These are phyloP conservation scores for Syzygium syzygioides DNA, from an alignment of 441 rosid genomes.

Conservation along the genomic window DNA sequence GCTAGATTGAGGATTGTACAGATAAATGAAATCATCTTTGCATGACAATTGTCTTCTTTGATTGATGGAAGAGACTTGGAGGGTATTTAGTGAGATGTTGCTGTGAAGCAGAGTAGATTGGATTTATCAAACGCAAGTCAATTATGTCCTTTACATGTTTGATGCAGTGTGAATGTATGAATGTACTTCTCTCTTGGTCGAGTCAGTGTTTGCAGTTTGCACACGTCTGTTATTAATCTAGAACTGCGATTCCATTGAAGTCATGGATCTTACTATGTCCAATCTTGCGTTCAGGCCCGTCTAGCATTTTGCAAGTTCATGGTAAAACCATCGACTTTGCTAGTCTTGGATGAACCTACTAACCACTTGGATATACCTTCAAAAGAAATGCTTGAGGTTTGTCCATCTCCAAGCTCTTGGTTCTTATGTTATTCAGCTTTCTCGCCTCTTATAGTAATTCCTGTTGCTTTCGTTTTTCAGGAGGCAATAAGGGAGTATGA, in stretches of 20 bases:
- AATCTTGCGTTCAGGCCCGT: conserved; percentile 50
- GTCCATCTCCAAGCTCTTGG: not conserved
- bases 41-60: not conserved
- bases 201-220: not conserved
- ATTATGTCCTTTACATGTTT: not conserved
- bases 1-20: not conserved
- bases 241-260: not conserved
- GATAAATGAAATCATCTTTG: not conserved
- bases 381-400: conserved; percentile 98
- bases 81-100: not conserved
- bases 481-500: conserved; percentile 84
- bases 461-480: conserved; percentile 27
- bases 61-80: not conserved
- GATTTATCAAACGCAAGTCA: not conserved
- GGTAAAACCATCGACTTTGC: conserved; percentile 86
- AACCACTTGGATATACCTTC: conserved; percentile 96
- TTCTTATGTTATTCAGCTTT: not conserved
- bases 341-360: conserved; percentile 90
- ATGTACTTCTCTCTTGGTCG: not conserved
- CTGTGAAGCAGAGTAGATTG: not conserved
- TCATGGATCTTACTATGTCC: not conserved
- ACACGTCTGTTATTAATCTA: not conserved
- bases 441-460: not conserved
- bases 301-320: conserved; percentile 95
- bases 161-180: not conserved